Evolutionary conservation across 78 protist genomes (phyloP).

Genomic region (Acrasis kona): DNA sequence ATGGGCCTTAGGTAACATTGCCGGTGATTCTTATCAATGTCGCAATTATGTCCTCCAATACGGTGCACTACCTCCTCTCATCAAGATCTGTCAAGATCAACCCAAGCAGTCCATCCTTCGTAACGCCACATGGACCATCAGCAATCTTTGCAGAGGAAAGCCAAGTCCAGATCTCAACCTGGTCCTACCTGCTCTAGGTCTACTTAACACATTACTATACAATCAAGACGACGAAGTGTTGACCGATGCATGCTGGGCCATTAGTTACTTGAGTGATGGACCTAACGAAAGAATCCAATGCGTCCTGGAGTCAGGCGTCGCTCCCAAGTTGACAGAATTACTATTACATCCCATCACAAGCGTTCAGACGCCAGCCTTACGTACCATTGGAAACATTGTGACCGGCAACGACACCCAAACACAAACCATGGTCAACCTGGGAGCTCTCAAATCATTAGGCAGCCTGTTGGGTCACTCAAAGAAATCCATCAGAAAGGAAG

Average conservation of each 20-base stretch:
- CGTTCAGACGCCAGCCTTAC: slow-evolving; percentile 88
- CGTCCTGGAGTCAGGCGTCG: slow-evolving; percentile 57
- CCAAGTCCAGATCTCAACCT: slow-evolving; percentile 48
- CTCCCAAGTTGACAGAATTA: slow-evolving; percentile 65
- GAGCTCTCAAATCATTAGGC: slow-evolving; percentile 47
- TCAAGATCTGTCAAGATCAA: not conserved
- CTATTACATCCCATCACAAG: slow-evolving; percentile 29
- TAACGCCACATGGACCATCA: slow-evolving; percentile 94
- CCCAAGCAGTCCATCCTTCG: not conserved
- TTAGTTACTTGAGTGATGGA: slow-evolving; percentile 90
- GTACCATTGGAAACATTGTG: slow-evolving; percentile 94
- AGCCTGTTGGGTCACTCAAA: slow-evolving; percentile 4
- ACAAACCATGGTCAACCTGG: slow-evolving; percentile 65
- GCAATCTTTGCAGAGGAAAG: slow-evolving; percentile 96
- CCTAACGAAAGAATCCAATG: not conserved
- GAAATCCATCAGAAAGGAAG: slow-evolving; percentile 82
- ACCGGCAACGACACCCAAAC: slow-evolving; percentile 94
- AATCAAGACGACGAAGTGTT: slow-evolving; percentile 76
- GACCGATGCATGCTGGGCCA: slow-evolving; percentile 95
- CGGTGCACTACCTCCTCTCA: slow-evolving; percentile 53
- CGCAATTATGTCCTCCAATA: slow-evolving; percentile 44
- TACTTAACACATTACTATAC: slow-evolving; percentile 26
- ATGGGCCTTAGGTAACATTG: slow-evolving; percentile 50
- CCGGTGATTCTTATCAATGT: slow-evolving; percentile 15
- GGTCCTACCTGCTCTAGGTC: slow-evolving; percentile 28